These are phyloP conservation scores for Apiospora malaysiana DNA, from an alignment of 2,329 filamentous ascomycete species.

Conservation along the genomic window DNA sequence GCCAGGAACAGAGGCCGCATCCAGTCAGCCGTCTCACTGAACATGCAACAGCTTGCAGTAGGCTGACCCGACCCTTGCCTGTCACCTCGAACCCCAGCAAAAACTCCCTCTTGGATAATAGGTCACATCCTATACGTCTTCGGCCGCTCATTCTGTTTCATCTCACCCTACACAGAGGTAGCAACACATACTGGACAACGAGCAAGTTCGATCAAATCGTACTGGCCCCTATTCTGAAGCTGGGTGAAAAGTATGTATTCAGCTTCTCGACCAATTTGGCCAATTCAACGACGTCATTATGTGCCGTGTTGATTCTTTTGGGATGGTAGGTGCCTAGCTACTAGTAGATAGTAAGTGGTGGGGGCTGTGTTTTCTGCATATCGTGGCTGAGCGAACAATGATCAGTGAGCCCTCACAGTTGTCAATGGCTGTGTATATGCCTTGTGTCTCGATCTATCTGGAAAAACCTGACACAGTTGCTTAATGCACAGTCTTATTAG, in stretches of 20 bases:
- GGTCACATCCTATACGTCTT: neutral
- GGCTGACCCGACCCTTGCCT: neutral
- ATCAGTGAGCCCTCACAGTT: neutral
- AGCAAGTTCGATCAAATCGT: neutral
- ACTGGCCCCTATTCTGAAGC: neutral
- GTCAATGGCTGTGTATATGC: neutral
- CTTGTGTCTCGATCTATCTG: neutral
- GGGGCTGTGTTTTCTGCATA: neutral
- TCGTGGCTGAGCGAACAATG: neutral
- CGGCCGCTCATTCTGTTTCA: no score
- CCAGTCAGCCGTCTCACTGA: slow-evolving; percentile 1
- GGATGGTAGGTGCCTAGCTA: no score
- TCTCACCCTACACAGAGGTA: neutral
- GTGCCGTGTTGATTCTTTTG: neutral
- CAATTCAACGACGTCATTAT: neutral
- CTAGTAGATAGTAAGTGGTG: neutral
- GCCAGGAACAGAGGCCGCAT: slow-evolving; percentile 2
- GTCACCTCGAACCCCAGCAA: neutral
- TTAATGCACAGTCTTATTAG: neutral
- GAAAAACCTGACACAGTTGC: neutral
- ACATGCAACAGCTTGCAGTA: neutral
- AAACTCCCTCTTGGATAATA: neutral
- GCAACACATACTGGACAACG: neutral
- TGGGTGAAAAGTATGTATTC: neutral
- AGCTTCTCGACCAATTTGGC: no score